phyloP scores from a whole-genome alignment of 2,329 filamentous ascomycete genomes.

The Aspergillus felis region DNA sequence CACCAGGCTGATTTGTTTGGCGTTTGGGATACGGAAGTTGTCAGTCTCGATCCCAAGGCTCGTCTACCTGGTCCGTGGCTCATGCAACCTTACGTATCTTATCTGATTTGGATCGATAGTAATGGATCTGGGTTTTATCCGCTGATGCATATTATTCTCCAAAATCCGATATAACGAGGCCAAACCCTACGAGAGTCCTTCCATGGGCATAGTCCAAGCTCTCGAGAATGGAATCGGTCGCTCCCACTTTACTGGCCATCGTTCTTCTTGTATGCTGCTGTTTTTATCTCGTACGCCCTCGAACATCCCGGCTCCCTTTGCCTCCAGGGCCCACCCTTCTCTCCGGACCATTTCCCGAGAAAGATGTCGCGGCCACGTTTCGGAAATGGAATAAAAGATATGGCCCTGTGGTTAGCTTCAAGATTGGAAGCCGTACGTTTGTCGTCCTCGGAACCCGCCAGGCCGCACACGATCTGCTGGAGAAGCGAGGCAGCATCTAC shows the following conservation, averaged over 20 bases:
- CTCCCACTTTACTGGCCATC: background rate
- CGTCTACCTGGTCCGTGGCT: background rate
- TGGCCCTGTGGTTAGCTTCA: constrained; percentile 33
- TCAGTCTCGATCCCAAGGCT: no score
- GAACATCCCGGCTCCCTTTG: background rate
- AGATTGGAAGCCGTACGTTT: constrained; percentile 27
- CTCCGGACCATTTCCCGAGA: constrained; percentile 2
- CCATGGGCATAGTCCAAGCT: background rate
- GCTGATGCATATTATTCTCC: background rate
- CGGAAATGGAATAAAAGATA: constrained; percentile 31
- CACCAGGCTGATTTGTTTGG: no score
- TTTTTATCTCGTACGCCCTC: background rate
- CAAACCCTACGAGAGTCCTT: background rate
- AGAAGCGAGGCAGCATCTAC: constrained; percentile 36
- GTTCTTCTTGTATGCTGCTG: background rate
- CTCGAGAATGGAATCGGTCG: background rate
- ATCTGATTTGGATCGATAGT: background rate
- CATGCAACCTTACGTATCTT: background rate
- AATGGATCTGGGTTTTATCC: background rate
- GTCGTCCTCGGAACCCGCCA: constrained; percentile 33
- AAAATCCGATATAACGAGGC: background rate
- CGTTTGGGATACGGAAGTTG: no score
- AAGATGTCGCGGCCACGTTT: constrained; percentile 5
- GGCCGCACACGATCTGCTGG: constrained; percentile 36
- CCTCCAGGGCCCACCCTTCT: constrained; percentile 9